Conservation (phyloP, 108 stramenopile species). For the Nitzschia inconspicua region DNA sequence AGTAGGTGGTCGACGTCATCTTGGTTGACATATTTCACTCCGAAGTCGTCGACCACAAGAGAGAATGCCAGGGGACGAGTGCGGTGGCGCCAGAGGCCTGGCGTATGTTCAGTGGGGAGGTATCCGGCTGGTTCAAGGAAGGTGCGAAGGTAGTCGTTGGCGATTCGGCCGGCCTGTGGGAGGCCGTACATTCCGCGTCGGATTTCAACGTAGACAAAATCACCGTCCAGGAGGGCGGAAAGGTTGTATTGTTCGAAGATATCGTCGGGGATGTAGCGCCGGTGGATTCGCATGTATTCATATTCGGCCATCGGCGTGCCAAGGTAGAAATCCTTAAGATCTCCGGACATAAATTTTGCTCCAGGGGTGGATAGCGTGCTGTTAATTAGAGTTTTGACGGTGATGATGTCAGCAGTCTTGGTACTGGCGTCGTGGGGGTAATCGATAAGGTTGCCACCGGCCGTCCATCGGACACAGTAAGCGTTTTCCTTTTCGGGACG, state of each 20-base stretch:
- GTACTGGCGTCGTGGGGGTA: conserved; percentile 14
- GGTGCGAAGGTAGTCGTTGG: conserved; percentile 15
- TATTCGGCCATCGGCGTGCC: conserved; percentile 17
- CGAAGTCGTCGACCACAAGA: conserved; percentile 45
- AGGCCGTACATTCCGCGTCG: conserved; percentile 44
- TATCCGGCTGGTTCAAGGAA: conserved; percentile 7
- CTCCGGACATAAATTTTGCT: conserved; percentile 12
- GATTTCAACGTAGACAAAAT: not conserved
- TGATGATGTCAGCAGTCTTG: conserved; percentile 30
- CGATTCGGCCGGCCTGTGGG: conserved; percentile 44
- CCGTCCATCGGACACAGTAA: conserved; percentile 22
- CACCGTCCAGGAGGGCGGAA: not conserved
- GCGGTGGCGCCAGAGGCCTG: conserved; percentile 42
- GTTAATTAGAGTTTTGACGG: conserved; percentile 31
- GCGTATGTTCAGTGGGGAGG: conserved; percentile 17
- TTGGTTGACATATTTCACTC: too few species aligned
- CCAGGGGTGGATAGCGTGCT: conserved; percentile 19
- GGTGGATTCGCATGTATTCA: conserved; percentile 43
- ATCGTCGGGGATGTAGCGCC: conserved; percentile 9
- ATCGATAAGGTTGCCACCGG: conserved; percentile 29
- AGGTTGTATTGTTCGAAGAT: conserved; percentile 39
- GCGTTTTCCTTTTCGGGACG: conserved; percentile 7
- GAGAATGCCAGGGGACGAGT: conserved; percentile 28
- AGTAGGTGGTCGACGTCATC: conserved; percentile 26
- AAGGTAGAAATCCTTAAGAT: conserved; percentile 40